phyloP scores from a whole-genome alignment of 1,284 basidiomycete species.

The Cryptococcus depauperatus region DNA sequence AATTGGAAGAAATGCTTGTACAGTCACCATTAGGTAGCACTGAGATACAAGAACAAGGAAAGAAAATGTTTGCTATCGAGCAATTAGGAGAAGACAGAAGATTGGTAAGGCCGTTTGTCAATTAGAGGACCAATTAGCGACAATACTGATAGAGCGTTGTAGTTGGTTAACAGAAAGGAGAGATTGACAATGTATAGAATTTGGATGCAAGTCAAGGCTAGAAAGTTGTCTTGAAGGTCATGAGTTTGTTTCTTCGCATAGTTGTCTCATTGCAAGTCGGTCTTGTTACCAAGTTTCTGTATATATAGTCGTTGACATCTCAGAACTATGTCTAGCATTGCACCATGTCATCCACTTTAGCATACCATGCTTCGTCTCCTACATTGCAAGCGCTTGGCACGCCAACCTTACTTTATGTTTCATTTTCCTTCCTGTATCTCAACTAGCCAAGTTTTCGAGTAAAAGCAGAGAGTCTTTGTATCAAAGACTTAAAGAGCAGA shows the following conservation, averaged over 20 bases:
- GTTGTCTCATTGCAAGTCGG: too few species aligned
- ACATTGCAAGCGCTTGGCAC: too few species aligned
- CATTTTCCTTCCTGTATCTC: too few species aligned
- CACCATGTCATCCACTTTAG: too few species aligned
- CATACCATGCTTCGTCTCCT: too few species aligned
- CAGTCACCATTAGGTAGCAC: constrained; percentile 44
- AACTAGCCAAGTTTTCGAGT: too few species aligned
- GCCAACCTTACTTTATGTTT: too few species aligned
- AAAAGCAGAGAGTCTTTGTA: too few species aligned
- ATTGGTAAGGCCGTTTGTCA: constrained; percentile 44
- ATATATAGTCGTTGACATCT: too few species aligned
- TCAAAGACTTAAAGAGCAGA: constrained; percentile 1
- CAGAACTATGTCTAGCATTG: too few species aligned
- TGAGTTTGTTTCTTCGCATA: too few species aligned
- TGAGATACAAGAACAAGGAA: constrained; percentile 5
- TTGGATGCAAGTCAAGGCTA: constrained; percentile 86
- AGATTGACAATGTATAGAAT: constrained; percentile 92
- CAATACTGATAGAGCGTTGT: constrained; percentile 11
- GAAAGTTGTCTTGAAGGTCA: constrained; percentile 48
- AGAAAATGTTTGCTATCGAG: constrained; percentile 56
- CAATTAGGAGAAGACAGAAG: constrained; percentile 80
- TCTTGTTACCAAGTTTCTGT: too few species aligned
- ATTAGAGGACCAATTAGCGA: constrained; percentile 46
- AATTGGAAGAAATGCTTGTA: constrained; percentile 70
- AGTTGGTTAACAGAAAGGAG: constrained; percentile 78